Evolutionary conservation across 192 early-diverging fungal genomes (phyloP).

Genomic region (Coemansia asiatica): DNA sequence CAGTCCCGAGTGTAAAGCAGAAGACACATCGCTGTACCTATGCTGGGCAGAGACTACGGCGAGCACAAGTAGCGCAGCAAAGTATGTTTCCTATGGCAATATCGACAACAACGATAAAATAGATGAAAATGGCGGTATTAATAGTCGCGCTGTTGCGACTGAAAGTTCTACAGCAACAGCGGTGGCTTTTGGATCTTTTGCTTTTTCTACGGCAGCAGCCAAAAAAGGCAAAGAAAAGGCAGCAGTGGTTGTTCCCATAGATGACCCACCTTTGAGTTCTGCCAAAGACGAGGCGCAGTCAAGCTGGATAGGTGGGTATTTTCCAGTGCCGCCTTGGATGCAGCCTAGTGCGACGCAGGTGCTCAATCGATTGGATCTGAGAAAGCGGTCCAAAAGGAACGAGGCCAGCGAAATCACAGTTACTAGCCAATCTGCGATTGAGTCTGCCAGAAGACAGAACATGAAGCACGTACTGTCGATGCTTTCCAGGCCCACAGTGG

Average conservation of each 20-base stretch:
- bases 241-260: background rate
- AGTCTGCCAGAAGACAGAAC: conserved; percentile 21
- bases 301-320: conserved; percentile 32
- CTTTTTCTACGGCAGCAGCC: background rate
- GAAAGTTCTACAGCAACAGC: conserved; percentile 1
- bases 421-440: conserved; percentile 9
- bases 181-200: conserved; percentile 7
- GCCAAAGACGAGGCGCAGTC: background rate
- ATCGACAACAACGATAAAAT: conserved; percentile 3
- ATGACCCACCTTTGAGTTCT: background rate
- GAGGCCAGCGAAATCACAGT: conserved; percentile 5
- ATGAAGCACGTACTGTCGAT: conserved; percentile 28
- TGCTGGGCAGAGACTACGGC: conserved; percentile 46
- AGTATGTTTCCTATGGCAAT: conserved; percentile 29
- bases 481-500: conserved; percentile 23
- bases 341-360: conserved; percentile 52
- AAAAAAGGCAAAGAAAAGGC: background rate
- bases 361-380: conserved; percentile 25
- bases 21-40: conserved; percentile 28
- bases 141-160: background rate
- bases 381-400: conserved; percentile 3
- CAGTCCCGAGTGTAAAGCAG: conserved; percentile 20
- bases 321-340: conserved; percentile 48
- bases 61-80: conserved; percentile 7
- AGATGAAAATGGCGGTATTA: no score